Evolutionary conservation across 148 eudicot genomes (phyloP), one percentile per base, ranked within the genome.

Genomic region (Arbutus unedo): DNA sequence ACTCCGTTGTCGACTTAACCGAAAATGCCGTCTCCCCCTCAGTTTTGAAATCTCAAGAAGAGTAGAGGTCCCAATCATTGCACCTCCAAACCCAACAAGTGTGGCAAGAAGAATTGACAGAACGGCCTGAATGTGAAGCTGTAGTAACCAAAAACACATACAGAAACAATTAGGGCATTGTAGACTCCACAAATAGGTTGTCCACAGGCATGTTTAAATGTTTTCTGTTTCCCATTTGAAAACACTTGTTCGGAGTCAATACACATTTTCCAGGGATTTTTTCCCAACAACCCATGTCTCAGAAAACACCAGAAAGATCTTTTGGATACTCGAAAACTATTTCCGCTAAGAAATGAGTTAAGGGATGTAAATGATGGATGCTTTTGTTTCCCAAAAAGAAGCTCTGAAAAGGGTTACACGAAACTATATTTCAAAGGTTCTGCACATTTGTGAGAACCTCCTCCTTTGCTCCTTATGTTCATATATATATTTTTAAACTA

Each of bases 31-130:
- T 14, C 84, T 62, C 45, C 59, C 78, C 81, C 88, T 85, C 89
- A 89, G 88, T 85, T 87, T 90, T 25, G 67, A 45, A 8, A 90
- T 16, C 89, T 93, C 97, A 8, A 64, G 77, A 66, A 94, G 8
- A 54, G 94, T 76, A 59, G 93, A 92, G 51, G 91, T 88, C 74
- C 91, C 96, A 84, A 90, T 87, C 95, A 94, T 92, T 70, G 93
- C 84, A 55, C 88, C 90, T 82, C 95, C 99, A 66, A 97, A 97
- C 4, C 99, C 99, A 86, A 90, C 90, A 73, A 93, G 91, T 45
- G 98, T 91, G 45, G 99, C 96, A 38, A 96, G 89, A 49, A 97
- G 89, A 82, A 97, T 91, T 6, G 99, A 84, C 53, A 94, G 84
- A 79, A 94, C 91, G 50, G 93, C 91, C 83, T 91, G 92, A 84